Conservation (phyloP, 768 basidiomycete species). For the Boletus insuetus region DNA sequence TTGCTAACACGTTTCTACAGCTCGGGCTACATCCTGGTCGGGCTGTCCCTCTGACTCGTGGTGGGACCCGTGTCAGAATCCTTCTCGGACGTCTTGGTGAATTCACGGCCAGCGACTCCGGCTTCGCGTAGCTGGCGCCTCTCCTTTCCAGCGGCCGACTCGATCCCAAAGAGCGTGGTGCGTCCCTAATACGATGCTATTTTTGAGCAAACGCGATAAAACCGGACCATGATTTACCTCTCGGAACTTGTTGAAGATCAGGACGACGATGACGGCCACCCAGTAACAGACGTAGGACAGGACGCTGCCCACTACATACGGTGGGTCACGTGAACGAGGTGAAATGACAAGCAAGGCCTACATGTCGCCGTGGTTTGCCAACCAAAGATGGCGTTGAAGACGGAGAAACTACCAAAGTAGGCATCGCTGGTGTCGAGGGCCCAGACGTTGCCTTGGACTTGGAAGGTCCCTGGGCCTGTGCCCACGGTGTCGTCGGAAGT, state of each 20-base stretch:
- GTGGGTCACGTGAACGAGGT: background rate
- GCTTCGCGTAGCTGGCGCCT: conserved; percentile 30
- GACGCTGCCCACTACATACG: conserved; percentile 60
- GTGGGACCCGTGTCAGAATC: background rate
- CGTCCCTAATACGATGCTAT: conserved; percentile 48
- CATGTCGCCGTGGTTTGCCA: conserved; percentile 84
- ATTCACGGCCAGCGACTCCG: background rate
- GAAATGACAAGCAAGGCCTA: conserved; percentile 23
- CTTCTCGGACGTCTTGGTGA: background rate
- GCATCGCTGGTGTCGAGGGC: conserved; percentile 81
- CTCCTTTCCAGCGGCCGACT: conserved; percentile 47
- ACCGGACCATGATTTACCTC: conserved; percentile 37
- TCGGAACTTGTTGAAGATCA: conserved; percentile 66
- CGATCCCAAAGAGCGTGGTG: conserved; percentile 55
- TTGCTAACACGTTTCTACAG: no score
- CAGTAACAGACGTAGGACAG: conserved; percentile 93
- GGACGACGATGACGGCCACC: conserved; percentile 69
- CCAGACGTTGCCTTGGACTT: conserved; percentile 84
- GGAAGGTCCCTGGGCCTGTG: conserved; percentile 81
- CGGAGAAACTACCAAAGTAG: conserved; percentile 62
- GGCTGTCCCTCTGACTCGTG: no score
- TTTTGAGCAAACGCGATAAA: background rate
- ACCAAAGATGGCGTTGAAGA: conserved; percentile 84
- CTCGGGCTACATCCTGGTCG: no score
- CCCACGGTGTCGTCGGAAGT: conserved; percentile 68